Conservation (phyloP, 495 filamentous ascomycete species). For the Penicillium robsamsonii region DNA sequence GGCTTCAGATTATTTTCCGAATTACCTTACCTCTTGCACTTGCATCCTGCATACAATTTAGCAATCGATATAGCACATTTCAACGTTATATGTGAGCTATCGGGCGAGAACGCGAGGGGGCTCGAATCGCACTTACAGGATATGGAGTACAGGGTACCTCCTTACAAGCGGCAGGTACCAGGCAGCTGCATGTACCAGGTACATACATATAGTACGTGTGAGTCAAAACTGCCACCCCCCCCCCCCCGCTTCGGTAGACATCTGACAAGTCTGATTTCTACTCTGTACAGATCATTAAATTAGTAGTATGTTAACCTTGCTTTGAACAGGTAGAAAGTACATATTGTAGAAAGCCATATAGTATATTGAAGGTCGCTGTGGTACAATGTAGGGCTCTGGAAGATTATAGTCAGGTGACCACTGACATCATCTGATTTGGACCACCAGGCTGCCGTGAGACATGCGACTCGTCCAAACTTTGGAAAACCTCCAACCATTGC, state of each 20-base stretch:
- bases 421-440: conserved; percentile 12
- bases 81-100: conserved; percentile 5
- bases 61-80: background rate
- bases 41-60: conserved; percentile 1
- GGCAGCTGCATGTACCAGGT: conserved; percentile 1
- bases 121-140: background rate
- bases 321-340: background rate
- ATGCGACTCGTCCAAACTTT: conserved; percentile 1
- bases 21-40: background rate
- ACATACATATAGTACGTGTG: background rate
- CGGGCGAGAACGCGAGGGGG: conserved; percentile 3
- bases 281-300: background rate
- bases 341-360: background rate
- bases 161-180: background rate
- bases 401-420: background rate
- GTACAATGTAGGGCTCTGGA: background rate
- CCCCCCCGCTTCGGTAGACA: conserved; percentile 4
- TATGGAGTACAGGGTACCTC: background rate
- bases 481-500: background rate
- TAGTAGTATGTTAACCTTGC: background rate
- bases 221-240: background rate
- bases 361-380: too few species aligned
- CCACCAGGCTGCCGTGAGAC: conserved; percentile 6
- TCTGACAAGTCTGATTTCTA: background rate
- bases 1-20: background rate